Percentiles rank a stretch among this genome's conserved stretches.
Conservation (phyloP, 2,329 filamentous ascomycete species). For the Stachybotrys chlorohalonatus region DNA sequence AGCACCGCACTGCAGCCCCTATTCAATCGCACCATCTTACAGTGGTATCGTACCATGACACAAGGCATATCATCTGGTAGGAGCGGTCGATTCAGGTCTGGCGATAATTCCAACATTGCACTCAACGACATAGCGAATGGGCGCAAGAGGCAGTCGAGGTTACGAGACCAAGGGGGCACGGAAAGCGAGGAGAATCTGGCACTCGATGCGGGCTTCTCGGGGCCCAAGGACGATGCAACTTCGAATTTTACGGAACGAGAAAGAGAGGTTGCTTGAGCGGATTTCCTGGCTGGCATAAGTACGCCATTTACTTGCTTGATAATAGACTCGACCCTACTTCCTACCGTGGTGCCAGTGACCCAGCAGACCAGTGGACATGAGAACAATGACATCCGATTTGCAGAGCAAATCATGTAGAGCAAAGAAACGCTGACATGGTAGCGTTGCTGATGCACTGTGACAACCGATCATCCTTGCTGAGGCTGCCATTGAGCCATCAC, state of each 20-base stretch:
- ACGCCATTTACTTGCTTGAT: not conserved
- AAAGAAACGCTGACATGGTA: too few species aligned
- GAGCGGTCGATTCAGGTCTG: not conserved
- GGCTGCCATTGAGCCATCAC: too few species aligned
- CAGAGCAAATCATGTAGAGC: too few species aligned
- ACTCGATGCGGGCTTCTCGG: not conserved
- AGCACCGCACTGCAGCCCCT: conserved; percentile 5
- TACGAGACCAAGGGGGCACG: conserved; percentile 1
- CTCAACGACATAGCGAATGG: not conserved
- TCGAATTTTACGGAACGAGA: not conserved
- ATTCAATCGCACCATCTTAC: conserved; percentile 2
- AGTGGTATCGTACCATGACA: not conserved
- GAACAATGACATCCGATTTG: too few species aligned
- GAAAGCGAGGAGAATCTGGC: conserved; percentile 6
- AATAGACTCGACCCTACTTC: not conserved
- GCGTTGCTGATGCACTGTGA: too few species aligned
- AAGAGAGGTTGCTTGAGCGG: not conserved
- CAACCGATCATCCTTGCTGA: too few species aligned
- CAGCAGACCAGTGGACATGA: too few species aligned
- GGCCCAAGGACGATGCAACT: not conserved
- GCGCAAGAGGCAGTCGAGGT: not conserved
- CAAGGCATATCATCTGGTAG: not conserved
- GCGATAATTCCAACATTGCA: not conserved
- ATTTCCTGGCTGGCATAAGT: not conserved
- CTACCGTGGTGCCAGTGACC: too few species aligned